These are phyloP conservation scores for Zygoascus tannicola DNA, from an alignment of 805 yeast genomes.

Conservation along the genomic window DNA sequence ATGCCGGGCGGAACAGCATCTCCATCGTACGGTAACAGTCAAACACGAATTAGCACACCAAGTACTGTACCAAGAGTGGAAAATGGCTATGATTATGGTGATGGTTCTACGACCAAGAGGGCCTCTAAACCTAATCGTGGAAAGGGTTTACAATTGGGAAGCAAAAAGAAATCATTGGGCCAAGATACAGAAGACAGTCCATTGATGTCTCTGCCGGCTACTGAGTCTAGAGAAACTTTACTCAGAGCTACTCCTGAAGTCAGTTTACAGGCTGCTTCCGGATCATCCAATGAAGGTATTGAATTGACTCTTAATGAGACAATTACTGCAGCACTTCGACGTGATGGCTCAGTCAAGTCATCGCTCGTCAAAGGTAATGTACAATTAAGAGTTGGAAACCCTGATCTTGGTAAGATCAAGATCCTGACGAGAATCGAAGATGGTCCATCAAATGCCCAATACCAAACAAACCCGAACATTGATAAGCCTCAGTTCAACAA, in stretches of 20 bases:
- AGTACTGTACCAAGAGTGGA: slow-evolving; percentile 1
- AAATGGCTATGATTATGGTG: slow-evolving; percentile 16
- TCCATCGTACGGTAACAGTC: slow-evolving; percentile 10
- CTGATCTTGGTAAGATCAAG: slow-evolving; percentile 58
- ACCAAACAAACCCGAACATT: slow-evolving; percentile 93
- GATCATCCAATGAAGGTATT: slow-evolving; percentile 58
- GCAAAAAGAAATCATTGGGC: slow-evolving; percentile 25
- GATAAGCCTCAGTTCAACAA: slow-evolving; percentile 63
- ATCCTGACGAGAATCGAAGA: slow-evolving; percentile 41
- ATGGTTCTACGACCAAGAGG: slow-evolving; percentile 6
- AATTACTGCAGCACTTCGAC: slow-evolving; percentile 62
- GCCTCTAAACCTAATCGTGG: slow-evolving; percentile 39
- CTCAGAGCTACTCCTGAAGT: slow-evolving; percentile 3
- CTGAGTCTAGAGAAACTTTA: slow-evolving; percentile 14
- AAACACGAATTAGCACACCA: slow-evolving; percentile 1
- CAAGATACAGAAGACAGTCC: slow-evolving; percentile 21
- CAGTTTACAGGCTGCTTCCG: slow-evolving; percentile 15
- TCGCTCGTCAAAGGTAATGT: slow-evolving; percentile 86
- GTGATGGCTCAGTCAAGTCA: slow-evolving; percentile 57
- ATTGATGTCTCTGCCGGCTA: slow-evolving; percentile 26
- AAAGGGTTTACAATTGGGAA: slow-evolving; percentile 74
- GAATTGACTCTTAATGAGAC: slow-evolving; percentile 70
- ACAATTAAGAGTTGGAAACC: slow-evolving; percentile 75
- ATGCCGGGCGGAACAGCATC: slow-evolving; percentile 12
- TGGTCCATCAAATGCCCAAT: slow-evolving; percentile 46